Conservation (phyloP, 805 yeast genomes). For the Cyberlindnera misumaiensis region DNA sequence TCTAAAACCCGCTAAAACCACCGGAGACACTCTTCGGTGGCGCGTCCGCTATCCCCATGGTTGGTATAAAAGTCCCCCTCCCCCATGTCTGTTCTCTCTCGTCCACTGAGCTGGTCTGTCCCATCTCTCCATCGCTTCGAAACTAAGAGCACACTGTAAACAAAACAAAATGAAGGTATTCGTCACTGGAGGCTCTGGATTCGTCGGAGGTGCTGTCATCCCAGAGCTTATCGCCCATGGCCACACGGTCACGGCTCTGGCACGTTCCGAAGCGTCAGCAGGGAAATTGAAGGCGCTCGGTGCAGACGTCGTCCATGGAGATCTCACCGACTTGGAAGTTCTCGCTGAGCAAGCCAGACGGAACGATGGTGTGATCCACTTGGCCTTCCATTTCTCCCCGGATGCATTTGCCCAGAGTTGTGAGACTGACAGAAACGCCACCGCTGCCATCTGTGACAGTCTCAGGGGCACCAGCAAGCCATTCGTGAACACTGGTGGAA, state of each 20-base stretch:
- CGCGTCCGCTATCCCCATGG: too few species aligned
- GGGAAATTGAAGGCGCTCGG: constrained; percentile 22
- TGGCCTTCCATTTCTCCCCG: constrained; percentile 31
- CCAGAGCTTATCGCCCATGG: constrained; percentile 20
- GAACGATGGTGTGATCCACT: constrained; percentile 32
- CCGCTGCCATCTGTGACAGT: constrained; percentile 24
- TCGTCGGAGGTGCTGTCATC: constrained; percentile 24
- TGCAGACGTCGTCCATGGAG: constrained; percentile 24
- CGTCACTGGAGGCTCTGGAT: constrained; percentile 33
- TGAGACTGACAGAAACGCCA: constrained; percentile 23
- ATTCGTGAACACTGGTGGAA: constrained; percentile 24
- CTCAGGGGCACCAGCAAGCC: constrained; percentile 25
- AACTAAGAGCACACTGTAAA: too few species aligned
- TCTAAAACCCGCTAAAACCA: too few species aligned
- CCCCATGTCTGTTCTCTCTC: too few species aligned
- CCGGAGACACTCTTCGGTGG: too few species aligned
- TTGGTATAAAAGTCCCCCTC: too few species aligned
- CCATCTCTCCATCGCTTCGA: too few species aligned
- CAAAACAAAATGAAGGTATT: constrained; percentile 26
- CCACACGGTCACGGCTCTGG: constrained; percentile 25
- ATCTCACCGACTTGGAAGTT: constrained; percentile 22
- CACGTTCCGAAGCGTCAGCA: constrained; percentile 28
- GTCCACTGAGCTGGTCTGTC: too few species aligned
- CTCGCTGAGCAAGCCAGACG: constrained; percentile 23
- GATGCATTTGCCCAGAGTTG: constrained; percentile 11